Evolutionary conservation across 23 red algal species (phyloP).

Genomic region (Gracilariopsis chorda): DNA sequence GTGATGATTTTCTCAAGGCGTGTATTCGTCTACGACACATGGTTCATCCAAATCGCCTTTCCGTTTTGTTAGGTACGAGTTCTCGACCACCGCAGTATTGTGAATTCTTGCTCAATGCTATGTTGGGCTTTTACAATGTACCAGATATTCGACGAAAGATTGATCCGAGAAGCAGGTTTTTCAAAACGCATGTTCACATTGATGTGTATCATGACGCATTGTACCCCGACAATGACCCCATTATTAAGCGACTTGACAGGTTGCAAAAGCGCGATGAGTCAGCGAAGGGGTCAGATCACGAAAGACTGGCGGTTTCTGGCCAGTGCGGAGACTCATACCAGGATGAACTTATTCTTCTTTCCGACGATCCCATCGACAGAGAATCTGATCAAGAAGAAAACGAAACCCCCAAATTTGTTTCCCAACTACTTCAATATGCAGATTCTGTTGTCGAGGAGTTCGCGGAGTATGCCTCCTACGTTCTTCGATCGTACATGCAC

Average conservation of each 20-base stretch:
- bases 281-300: not conserved
- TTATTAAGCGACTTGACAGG: constrained; percentile 4
- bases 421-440: not conserved
- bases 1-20: constrained; percentile 35
- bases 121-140: constrained; percentile 5
- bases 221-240: constrained; percentile 6
- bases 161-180: not conserved
- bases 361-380: not conserved
- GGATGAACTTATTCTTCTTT: not conserved
- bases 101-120: not conserved
- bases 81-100: not conserved
- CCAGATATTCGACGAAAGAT: not conserved
- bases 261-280: not conserved
- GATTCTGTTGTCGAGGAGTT: not conserved
- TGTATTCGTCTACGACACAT: constrained; percentile 22
- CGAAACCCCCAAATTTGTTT: not conserved
- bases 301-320: too few relatives aligned
- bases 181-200: not conserved
- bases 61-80: not conserved
- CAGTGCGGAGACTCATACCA: not conserved
- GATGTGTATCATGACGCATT: constrained; percentile 11
- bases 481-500: not conserved
- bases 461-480: not conserved
- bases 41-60: not conserved
- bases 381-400: constrained; percentile 4